Evolutionary conservation across 305 asterid genomes (phyloP).

Genomic region (Plantago lanceolata): DNA sequence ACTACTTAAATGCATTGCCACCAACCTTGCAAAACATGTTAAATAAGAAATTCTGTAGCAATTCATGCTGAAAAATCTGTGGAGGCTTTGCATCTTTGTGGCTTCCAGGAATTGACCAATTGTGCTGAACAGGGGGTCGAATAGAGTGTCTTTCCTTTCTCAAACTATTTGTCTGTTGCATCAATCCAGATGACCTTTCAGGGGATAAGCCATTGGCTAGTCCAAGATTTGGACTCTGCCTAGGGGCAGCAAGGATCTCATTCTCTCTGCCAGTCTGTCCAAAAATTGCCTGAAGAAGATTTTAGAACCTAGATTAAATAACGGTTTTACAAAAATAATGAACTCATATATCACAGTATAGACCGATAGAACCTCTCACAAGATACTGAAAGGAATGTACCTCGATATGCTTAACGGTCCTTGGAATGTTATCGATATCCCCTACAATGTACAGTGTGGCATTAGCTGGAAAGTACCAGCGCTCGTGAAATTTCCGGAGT

Average conservation of each 20-base stretch:
- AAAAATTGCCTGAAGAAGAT: slow-evolving; percentile 65
- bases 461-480: slow-evolving; percentile 99
- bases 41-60: slow-evolving; percentile 90
- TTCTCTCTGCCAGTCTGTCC: slow-evolving; percentile 62
- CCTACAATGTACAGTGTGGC: slow-evolving; percentile 98
- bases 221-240: slow-evolving; percentile 81
- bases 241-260: slow-evolving; percentile 51
- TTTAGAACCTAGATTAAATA: slow-evolving; percentile 18
- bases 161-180: slow-evolving; percentile 53
- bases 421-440: slow-evolving; percentile 76
- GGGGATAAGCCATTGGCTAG: slow-evolving; percentile 59
- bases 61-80: slow-evolving; percentile 95
- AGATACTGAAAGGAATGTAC: slow-evolving; percentile 41
- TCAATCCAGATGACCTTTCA: slow-evolving; percentile 60
- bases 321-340: slow-evolving; percentile 12
- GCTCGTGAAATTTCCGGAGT: slow-evolving; percentile 90
- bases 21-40: slow-evolving; percentile 95
- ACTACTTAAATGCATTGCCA: slow-evolving; percentile 17
- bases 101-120: slow-evolving; percentile 87
- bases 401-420: slow-evolving; percentile 78
- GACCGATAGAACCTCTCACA: slow-evolving; percentile 21
- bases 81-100: slow-evolving; percentile 46
- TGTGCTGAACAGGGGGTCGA: slow-evolving; percentile 97
- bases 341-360: slow-evolving; percentile 21
- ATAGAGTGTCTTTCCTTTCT: slow-evolving; percentile 85